phyloP scores from a whole-genome alignment of 1,139 yeast species.

The Yamadazyma taylorii region DNA sequence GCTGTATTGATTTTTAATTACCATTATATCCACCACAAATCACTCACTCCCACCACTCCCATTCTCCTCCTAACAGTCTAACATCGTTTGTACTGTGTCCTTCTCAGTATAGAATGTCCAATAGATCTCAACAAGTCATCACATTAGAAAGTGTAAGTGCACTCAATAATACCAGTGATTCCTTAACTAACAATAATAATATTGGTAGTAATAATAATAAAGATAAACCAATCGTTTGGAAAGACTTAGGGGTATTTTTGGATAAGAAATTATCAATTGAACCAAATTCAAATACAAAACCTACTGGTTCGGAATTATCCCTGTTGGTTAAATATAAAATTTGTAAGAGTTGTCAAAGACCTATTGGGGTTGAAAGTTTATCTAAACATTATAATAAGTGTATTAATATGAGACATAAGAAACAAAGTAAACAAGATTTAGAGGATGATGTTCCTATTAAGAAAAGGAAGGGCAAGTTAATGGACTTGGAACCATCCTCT shows the following conservation, averaged over 20 bases:
- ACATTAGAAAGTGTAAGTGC: conserved; percentile 19
- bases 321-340: conserved; percentile 55
- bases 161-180: conserved; percentile 11
- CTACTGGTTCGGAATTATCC: conserved; percentile 20
- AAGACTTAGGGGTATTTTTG: conserved; percentile 59
- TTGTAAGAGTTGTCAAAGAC: conserved; percentile 66
- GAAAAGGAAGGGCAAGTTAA: conserved; percentile 34
- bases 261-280: conserved; percentile 43
- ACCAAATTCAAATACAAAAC: conserved; percentile 18
- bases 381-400: conserved; percentile 49
- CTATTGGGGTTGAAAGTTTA: conserved; percentile 53
- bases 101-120: conserved; percentile 9
- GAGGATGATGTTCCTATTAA: conserved; percentile 28
- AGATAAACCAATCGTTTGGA: conserved; percentile 46
- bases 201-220: conserved; percentile 7
- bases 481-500: conserved; percentile 40
- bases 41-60: too few species aligned
- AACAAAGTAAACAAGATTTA: conserved; percentile 21
- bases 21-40: too few species aligned
- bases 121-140: conserved; percentile 12
- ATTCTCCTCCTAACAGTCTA: too few species aligned
- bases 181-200: conserved; percentile 10
- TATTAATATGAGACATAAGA: conserved; percentile 46
- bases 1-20: too few species aligned
- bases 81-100: too few species aligned